Evolutionary conservation across 148 eudicot species (phyloP).

Genomic region (Chenopodium berlandieri): DNA sequence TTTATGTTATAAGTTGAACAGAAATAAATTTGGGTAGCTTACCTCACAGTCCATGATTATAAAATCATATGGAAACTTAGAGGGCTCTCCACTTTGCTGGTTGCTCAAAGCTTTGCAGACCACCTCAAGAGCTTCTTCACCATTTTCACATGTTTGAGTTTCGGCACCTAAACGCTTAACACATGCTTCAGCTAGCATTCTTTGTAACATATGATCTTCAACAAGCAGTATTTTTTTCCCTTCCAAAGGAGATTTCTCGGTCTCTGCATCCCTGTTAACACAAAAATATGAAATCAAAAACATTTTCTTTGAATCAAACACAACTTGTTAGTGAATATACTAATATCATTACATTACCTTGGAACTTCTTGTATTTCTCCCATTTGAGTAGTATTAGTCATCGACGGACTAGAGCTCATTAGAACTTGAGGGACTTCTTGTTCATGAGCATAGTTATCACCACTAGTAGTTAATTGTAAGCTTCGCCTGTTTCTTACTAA

Average conservation of each 20-base stretch:
- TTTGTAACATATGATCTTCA: conserved; percentile 18
- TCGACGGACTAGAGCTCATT: conserved; percentile 1
- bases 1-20: neutral
- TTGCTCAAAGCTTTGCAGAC: conserved; percentile 9
- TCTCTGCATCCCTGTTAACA: conserved; percentile 13
- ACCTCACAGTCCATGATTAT: conserved; percentile 62
- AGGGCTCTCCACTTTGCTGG: conserved; percentile 17
- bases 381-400: neutral
- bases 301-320: neutral
- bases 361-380: neutral
- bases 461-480: neutral
- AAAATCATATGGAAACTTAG: conserved; percentile 51
- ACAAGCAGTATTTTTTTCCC: conserved; percentile 30
- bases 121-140: conserved; percentile 24
- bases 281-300: neutral
- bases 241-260: conserved; percentile 13
- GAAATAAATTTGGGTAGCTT: neutral
- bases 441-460: too few species aligned
- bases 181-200: conserved; percentile 19
- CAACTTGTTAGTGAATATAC: neutral
- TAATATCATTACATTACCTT: neutral
- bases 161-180: conserved; percentile 21
- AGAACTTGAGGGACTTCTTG: too few species aligned
- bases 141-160: conserved; percentile 24
- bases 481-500: neutral